These are phyloP conservation scores for Nissolia schottii DNA, from an alignment of 306 rosid genomes.

Conservation along the genomic window DNA sequence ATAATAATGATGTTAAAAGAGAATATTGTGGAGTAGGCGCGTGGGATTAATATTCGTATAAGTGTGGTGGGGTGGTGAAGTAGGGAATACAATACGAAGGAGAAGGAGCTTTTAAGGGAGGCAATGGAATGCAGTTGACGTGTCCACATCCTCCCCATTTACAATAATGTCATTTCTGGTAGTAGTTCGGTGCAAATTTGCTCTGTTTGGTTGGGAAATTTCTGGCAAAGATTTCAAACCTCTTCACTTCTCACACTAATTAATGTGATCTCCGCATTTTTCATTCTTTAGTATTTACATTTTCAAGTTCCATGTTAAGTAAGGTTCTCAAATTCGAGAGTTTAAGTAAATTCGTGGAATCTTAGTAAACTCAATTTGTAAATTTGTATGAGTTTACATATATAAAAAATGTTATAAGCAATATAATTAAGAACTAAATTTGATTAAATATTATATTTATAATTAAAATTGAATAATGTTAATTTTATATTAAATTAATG, in stretches of 20 bases:
- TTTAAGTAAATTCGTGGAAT: no score
- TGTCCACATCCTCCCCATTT: constrained; percentile 27
- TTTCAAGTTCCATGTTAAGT: not conserved
- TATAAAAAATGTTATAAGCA: no score
- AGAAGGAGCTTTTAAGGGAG: constrained; percentile 42
- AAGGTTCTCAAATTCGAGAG: no score
- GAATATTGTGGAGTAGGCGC: constrained; percentile 5
- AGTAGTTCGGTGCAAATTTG: constrained; percentile 20
- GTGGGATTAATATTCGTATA: not conserved
- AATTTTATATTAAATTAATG: no score
- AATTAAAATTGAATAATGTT: no score
- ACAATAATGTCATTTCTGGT: constrained; percentile 19
- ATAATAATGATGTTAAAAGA: not conserved
- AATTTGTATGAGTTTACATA: no score
- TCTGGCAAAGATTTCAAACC: not conserved
- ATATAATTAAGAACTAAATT: no score
- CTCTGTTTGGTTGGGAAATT: not conserved
- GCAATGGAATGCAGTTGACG: constrained; percentile 29
- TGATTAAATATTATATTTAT: no score
- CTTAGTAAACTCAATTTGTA: no score
- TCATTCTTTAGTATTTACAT: not conserved
- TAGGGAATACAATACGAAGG: not conserved
- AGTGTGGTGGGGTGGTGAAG: not conserved
- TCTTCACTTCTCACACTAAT: not conserved
- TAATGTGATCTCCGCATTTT: not conserved